Evolutionary conservation across 1,284 basidiomycete species (phyloP).

Genomic region (Sporisorium scitamineum): DNA sequence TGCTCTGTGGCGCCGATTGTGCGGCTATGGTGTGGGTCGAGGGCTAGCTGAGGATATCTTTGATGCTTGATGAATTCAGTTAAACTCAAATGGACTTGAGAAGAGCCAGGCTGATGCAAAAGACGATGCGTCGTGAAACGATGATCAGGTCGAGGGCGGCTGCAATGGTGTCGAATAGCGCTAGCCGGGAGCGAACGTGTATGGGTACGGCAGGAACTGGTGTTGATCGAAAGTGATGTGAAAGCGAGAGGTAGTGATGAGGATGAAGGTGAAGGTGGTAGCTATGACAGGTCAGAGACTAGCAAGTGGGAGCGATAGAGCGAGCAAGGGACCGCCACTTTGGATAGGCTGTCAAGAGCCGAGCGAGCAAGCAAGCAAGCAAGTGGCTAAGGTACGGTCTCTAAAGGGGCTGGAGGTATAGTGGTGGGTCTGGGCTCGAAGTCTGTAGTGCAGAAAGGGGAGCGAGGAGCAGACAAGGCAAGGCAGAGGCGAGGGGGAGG

Average conservation of each 20-base stretch:
- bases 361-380: no score
- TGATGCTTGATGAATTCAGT: background rate
- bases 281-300: background rate
- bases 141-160: background rate
- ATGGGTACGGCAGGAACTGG: background rate
- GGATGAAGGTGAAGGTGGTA: background rate
- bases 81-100: background rate
- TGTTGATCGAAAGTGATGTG: background rate
- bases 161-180: background rate
- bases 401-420: no score
- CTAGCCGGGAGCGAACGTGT: background rate
- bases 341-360: background rate
- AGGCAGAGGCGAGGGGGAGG: background rate
- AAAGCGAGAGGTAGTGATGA: background rate
- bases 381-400: background rate
- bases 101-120: background rate
- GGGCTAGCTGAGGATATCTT: background rate
- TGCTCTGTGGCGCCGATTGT: background rate
- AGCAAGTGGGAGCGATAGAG: background rate
- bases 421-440: slow-evolving; percentile 1
- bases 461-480: background rate
- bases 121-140: background rate
- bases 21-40: background rate
- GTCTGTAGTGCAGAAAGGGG: background rate
- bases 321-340: background rate